phyloP scores from a whole-genome alignment of 2,329 filamentous ascomycete genomes.

The Colletotrichum sp. region DNA sequence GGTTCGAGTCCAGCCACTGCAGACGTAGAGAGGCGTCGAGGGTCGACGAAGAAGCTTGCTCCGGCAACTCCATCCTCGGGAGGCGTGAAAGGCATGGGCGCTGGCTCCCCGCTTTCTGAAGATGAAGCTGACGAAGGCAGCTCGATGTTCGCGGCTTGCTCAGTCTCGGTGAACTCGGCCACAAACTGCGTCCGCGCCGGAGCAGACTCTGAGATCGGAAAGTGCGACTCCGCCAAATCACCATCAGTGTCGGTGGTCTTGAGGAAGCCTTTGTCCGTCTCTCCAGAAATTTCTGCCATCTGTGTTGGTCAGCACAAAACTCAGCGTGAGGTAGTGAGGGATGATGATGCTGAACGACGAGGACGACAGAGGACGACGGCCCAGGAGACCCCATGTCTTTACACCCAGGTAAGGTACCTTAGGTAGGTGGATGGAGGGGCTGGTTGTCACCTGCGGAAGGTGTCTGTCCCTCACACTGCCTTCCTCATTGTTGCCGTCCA shows the following conservation, averaged over 20 bases:
- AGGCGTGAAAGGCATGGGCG: background rate
- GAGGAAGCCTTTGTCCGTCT: background rate
- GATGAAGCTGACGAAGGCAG: background rate
- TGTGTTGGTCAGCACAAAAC: background rate
- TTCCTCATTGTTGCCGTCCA: background rate
- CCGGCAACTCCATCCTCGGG: background rate
- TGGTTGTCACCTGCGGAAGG: background rate
- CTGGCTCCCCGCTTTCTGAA: background rate
- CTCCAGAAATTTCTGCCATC: background rate
- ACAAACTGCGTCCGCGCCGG: background rate
- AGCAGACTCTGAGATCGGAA: background rate
- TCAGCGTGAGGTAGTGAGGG: background rate
- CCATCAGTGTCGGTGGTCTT: background rate
- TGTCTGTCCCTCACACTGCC: background rate
- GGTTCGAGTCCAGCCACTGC: background rate
- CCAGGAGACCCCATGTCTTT: background rate
- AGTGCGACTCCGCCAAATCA: background rate
- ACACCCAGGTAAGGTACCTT: background rate
- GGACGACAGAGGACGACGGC: background rate
- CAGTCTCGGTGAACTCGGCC: background rate
- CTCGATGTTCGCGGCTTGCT: background rate
- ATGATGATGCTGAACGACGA: too few species aligned
- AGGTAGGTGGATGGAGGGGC: too few species aligned
- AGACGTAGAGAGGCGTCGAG: background rate
- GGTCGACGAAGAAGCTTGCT: background rate